A percentile compares a stretch with the other conserved stretches of the same genome.
These are phyloP conservation scores for Hura crepitans DNA, from an alignment of 441 rosid species.

Conservation along the genomic window DNA sequence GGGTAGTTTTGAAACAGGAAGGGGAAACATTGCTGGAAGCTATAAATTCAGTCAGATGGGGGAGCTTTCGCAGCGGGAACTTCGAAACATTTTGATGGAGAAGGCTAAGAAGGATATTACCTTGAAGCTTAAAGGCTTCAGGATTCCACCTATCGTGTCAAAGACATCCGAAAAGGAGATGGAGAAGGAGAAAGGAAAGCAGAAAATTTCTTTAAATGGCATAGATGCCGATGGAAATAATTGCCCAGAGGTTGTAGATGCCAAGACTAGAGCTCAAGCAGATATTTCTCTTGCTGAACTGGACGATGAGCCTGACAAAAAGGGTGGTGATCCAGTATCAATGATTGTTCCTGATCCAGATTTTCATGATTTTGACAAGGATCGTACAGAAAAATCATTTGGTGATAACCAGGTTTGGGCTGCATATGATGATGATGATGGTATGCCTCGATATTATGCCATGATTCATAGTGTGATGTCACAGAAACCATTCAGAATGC, in stretches of 20 bases:
- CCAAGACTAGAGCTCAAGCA: conserved; percentile 19
- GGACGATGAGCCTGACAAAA: conserved; percentile 15
- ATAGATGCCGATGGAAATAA: conserved; percentile 18
- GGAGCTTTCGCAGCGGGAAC: conserved; percentile 45
- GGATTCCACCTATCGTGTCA: conserved; percentile 19
- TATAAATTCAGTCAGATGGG: conserved; percentile 34
- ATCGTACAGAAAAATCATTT: conserved; percentile 68
- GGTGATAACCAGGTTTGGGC: conserved; percentile 80
- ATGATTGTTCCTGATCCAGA: conserved; percentile 85
- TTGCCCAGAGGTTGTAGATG: conserved; percentile 15
- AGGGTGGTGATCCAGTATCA: conserved; percentile 23
- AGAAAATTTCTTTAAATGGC: conserved; percentile 21
- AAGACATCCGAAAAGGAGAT: conserved; percentile 20
- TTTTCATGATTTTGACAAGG: conserved; percentile 79
- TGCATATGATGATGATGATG: conserved; percentile 83
- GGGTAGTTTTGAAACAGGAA: conserved; percentile 19
- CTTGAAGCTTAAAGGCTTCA: conserved; percentile 39
- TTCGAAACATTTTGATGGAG: conserved; percentile 43
- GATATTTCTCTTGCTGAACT: conserved; percentile 19
- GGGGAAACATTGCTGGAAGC: conserved; percentile 21
- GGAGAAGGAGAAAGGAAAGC: conserved; percentile 31
- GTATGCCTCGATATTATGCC: conserved; percentile 90
- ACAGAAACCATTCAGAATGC: conserved; percentile 62
- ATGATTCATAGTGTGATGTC: conserved; percentile 70
- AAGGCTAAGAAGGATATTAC: conserved; percentile 45